phyloP scores from a whole-genome alignment of 352 stramenopile genomes.

The Phytophthora niederhauseri region DNA sequence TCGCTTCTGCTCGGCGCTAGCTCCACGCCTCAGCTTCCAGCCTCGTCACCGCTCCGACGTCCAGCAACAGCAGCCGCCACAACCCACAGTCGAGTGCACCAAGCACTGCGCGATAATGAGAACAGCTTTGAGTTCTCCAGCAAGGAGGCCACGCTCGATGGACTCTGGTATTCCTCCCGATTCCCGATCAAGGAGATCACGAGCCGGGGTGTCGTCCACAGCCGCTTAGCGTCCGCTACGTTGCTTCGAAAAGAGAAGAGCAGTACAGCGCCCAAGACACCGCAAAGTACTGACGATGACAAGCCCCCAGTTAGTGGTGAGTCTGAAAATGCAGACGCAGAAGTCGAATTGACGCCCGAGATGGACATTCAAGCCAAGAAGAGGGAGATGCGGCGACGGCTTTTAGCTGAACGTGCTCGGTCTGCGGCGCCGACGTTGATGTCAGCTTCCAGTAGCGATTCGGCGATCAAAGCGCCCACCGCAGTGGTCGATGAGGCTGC shows the following conservation, averaged over 20 bases:
- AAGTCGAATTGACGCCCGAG: conserved; percentile 3
- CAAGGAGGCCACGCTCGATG: conserved; percentile 51
- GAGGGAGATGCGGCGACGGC: conserved; percentile 24
- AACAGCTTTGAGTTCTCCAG: conserved; percentile 64
- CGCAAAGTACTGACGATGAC: conserved; percentile 9
- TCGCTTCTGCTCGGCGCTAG: conserved; percentile 11
- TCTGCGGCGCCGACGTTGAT: conserved; percentile 23
- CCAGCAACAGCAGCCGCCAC: conserved; percentile 51
- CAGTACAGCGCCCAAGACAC: background rate
- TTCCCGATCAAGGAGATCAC: conserved; percentile 50
- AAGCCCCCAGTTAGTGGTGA: background rate
- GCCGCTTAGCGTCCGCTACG: conserved; percentile 21
- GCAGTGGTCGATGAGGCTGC: conserved; percentile 29
- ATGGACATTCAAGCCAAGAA: conserved; percentile 31
- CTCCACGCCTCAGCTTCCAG: conserved; percentile 15
- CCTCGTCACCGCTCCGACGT: conserved; percentile 31
- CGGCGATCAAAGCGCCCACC: conserved; percentile 7
- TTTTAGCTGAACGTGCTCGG: conserved; percentile 30
- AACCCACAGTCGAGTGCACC: conserved; percentile 63
- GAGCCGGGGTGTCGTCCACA: conserved; percentile 13
- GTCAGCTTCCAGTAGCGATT: conserved; percentile 16
- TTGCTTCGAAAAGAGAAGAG: conserved; percentile 21
- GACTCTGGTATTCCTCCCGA: conserved; percentile 59
- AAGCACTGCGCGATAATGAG: conserved; percentile 57
- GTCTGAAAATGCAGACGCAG: conserved; percentile 2